phyloP scores from a whole-genome alignment of 192 early-diverging fungal genomes.

The Chytriomyces sp. region DNA sequence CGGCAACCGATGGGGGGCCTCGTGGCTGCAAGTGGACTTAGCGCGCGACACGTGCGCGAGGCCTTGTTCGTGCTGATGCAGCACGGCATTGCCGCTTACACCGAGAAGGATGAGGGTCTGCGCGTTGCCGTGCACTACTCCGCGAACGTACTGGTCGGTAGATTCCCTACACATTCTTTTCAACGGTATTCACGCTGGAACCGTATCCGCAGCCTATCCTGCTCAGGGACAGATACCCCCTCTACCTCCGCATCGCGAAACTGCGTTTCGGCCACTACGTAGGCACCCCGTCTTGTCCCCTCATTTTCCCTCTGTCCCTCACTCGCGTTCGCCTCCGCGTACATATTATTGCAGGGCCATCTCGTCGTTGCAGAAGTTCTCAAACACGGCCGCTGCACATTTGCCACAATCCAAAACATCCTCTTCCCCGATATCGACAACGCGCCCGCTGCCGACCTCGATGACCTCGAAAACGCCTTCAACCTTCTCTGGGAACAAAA shows the following conservation, averaged over 20 bases:
- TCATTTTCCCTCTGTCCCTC: not conserved
- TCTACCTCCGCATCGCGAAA: slow-evolving; percentile 29
- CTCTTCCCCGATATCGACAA: not conserved
- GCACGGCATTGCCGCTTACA: slow-evolving; percentile 76
- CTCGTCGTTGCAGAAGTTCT: slow-evolving; percentile 27
- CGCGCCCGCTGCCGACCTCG: slow-evolving; percentile 1
- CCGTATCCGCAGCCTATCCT: slow-evolving; percentile 43
- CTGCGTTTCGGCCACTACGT: slow-evolving; percentile 31
- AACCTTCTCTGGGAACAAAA: slow-evolving; percentile 23
- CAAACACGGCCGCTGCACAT: slow-evolving; percentile 39
- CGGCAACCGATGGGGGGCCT: slow-evolving; percentile 64
- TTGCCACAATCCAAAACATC: not conserved
- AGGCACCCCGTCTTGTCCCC: not conserved
- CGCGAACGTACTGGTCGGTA: slow-evolving; percentile 42
- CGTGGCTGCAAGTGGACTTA: slow-evolving; percentile 51
- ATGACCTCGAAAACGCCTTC: slow-evolving; percentile 30
- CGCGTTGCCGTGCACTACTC: slow-evolving; percentile 74
- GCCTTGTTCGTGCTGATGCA: slow-evolving; percentile 83
- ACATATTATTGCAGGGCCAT: not conserved
- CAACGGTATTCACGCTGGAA: too few relatives aligned
- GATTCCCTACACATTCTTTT: too few relatives aligned
- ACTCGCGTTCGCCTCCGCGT: not conserved
- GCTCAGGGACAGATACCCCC: slow-evolving; percentile 49
- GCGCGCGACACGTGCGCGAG: slow-evolving; percentile 64
- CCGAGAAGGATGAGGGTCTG: slow-evolving; percentile 60